phyloP scores from a whole-genome alignment of 202 grass and related monocot genomes.

The Alloteropsis angusta region DNA sequence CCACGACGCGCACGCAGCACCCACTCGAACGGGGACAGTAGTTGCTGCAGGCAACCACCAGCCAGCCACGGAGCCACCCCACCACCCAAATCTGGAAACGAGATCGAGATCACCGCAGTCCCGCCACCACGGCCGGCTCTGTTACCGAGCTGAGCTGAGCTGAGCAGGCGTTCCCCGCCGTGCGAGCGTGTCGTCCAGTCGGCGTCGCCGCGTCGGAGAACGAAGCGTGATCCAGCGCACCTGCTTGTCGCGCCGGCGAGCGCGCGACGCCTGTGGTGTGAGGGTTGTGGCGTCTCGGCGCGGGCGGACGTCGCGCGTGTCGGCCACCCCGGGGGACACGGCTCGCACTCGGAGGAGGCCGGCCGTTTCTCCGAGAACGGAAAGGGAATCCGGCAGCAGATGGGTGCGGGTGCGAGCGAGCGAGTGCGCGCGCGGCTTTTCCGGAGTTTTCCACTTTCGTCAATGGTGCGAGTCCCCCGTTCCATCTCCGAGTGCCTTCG shows the following conservation, averaged over 20 bases:
- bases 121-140: background rate
- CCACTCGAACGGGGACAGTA: background rate
- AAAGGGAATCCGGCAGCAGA: background rate
- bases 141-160: too few species aligned
- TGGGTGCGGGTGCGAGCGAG: background rate
- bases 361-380: background rate
- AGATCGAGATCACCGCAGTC: too few species aligned
- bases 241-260: background rate
- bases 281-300: background rate
- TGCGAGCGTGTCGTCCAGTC: background rate
- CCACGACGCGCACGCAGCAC: background rate
- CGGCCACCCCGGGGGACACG: slow-evolving; percentile 25
- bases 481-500: background rate
- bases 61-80: too few species aligned
- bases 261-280: background rate
- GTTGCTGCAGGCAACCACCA: background rate
- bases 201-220: background rate
- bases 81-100: background rate
- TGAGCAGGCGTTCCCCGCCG: background rate
- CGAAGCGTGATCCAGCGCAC: background rate
- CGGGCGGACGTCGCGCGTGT: slow-evolving; percentile 14
- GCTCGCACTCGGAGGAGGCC: slow-evolving; percentile 18
- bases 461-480: background rate
- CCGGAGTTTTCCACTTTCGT: background rate
- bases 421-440: background rate